These are phyloP conservation scores for Massariosphaeria phaeospora DNA, from an alignment of 495 filamentous ascomycete genomes.

Conservation along the genomic window DNA sequence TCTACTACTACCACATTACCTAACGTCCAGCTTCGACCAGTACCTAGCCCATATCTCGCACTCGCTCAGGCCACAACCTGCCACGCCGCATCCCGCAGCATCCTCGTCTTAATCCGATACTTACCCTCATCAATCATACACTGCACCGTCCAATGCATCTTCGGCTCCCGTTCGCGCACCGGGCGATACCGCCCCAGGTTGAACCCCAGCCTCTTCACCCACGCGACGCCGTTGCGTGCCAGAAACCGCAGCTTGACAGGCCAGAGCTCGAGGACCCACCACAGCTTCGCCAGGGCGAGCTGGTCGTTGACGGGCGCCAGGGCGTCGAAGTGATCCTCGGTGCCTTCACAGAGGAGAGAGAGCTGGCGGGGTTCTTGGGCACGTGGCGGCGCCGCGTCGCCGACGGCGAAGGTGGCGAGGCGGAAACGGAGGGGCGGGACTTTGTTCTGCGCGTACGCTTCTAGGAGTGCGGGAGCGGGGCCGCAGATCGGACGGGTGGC, in stretches of 20 bases:
- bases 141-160: conserved; percentile 42
- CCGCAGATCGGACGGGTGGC: conserved; percentile 21
- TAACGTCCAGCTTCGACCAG: too few species aligned
- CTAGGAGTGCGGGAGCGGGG: conserved; percentile 33
- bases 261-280: conserved; percentile 45
- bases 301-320: conserved; percentile 36
- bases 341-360: too few species aligned
- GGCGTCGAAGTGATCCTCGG: conserved; percentile 42
- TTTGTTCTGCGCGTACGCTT: conserved; percentile 29
- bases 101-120: conserved; percentile 9
- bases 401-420: conserved; percentile 14
- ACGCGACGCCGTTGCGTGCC: conserved; percentile 24
- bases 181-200: conserved; percentile 39
- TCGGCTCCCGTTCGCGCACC: conserved; percentile 34
- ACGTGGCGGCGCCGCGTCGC: background rate
- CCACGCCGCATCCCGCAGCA: conserved; percentile 8
- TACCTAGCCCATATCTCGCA: too few species aligned
- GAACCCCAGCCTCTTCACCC: conserved; percentile 36
- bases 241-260: conserved; percentile 38
- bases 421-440: conserved; percentile 17
- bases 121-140: conserved; percentile 13
- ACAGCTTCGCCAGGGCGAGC: conserved; percentile 32
- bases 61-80: conserved; percentile 20
- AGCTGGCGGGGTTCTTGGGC: conserved; percentile 32
- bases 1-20: too few species aligned